These are phyloP conservation scores for Nicotiana tomentosiformis DNA, from an alignment of 257 asterid species.

Conservation along the genomic window DNA sequence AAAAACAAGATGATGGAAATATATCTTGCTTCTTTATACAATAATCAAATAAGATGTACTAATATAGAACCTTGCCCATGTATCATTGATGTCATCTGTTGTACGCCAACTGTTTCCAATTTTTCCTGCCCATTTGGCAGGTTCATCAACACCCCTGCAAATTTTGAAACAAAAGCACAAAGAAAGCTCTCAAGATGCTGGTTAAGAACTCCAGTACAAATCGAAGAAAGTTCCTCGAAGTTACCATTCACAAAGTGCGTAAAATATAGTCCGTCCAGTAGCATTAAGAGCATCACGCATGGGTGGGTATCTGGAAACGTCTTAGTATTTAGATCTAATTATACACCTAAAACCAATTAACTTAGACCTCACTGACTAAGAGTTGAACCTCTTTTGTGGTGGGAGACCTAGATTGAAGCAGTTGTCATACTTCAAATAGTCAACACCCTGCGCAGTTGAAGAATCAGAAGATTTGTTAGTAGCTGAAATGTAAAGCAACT, in stretches of 20 bases:
- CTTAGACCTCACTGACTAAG: neutral
- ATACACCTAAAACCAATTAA: neutral
- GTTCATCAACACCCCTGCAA: slow-evolving; percentile 84
- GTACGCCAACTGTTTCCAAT: slow-evolving; percentile 98
- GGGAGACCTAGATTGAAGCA: slow-evolving; percentile 88
- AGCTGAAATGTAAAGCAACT: neutral
- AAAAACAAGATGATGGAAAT: neutral
- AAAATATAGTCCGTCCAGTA: slow-evolving; percentile 78
- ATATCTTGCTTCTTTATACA: neutral
- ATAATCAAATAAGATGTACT: slow-evolving; percentile 1
- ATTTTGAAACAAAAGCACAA: slow-evolving; percentile 13
- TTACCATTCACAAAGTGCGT: slow-evolving; percentile 93
- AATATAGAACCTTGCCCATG: slow-evolving; percentile 84
- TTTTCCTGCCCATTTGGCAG: slow-evolving; percentile 85
- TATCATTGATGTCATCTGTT: slow-evolving; percentile 81
- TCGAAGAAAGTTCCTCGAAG: slow-evolving; percentile 8
- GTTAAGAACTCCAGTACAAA: neutral
- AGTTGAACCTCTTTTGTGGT: slow-evolving; percentile 65
- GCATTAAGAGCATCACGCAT: slow-evolving; percentile 96
- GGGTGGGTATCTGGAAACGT: slow-evolving; percentile 72
- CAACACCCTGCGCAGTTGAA: slow-evolving; percentile 54
- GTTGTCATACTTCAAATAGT: slow-evolving; percentile 95
- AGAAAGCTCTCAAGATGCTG: neutral
- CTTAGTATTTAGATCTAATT: neutral
- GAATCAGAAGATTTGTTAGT: slow-evolving; percentile 17